Conservation (phyloP, 768 basidiomycete species). For the Boletus rubescentipes region DNA sequence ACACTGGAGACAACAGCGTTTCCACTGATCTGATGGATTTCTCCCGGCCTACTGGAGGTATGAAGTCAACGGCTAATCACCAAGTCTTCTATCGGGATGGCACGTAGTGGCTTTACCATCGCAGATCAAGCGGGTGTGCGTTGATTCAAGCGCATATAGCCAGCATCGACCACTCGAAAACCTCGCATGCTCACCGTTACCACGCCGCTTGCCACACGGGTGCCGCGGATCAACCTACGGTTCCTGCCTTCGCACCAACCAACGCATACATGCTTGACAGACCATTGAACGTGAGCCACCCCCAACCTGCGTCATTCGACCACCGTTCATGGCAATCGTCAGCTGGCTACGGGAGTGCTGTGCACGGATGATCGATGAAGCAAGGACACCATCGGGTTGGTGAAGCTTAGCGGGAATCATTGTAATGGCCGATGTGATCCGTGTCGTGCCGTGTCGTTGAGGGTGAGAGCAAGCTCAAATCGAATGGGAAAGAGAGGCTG, state of each 20-base stretch:
- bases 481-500: too few species aligned
- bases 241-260: not conserved
- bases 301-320: conserved; percentile 8
- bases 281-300: conserved; percentile 13
- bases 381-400: not conserved
- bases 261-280: not conserved
- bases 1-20: not conserved
- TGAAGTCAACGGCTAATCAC: too few species aligned
- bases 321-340: not conserved
- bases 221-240: not conserved
- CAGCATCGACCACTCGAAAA: not conserved
- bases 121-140: not conserved
- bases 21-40: not conserved
- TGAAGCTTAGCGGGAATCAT: not conserved
- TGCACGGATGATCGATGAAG: conserved; percentile 5
- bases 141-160: conserved; percentile 2
- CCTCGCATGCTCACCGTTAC: not conserved
- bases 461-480: not conserved
- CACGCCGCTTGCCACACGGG: not conserved
- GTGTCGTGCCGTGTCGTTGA: not conserved
- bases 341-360: conserved; percentile 6
- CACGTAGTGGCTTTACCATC: too few species aligned
- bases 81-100: too few species aligned
- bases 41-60: too few species aligned
- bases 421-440: not conserved